Conservation (phyloP, 2,329 filamentous ascomycete species). For the Boeremia exigua region DNA sequence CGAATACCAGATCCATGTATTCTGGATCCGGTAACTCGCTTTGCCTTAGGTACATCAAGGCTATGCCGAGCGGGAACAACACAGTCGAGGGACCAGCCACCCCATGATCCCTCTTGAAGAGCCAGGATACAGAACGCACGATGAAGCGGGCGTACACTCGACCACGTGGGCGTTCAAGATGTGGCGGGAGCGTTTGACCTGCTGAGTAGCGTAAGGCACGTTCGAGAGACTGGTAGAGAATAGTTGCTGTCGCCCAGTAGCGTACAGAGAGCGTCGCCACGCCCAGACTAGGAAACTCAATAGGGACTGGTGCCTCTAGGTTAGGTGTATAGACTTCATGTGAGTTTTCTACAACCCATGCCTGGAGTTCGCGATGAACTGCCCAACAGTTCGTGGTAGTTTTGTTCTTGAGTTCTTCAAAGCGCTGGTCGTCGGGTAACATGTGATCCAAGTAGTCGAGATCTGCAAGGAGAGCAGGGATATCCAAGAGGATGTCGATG, state of each 20-base stretch:
- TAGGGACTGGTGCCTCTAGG: conserved; percentile 12
- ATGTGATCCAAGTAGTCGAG: conserved; percentile 29
- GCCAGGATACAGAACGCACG: conserved; percentile 28
- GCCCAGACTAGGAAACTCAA: conserved; percentile 24
- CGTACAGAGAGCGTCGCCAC: conserved; percentile 27
- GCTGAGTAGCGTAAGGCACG: conserved; percentile 16
- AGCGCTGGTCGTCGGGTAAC: not conserved
- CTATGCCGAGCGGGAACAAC: conserved; percentile 30
- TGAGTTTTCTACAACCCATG: conserved; percentile 24
- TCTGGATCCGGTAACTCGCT: conserved; percentile 20
- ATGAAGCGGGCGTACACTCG: conserved; percentile 35
- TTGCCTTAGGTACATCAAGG: conserved; percentile 26
- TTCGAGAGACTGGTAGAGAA: conserved; percentile 31
- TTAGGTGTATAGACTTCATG: conserved; percentile 22
- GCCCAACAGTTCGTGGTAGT: conserved; percentile 25
- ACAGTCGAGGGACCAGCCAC: conserved; percentile 26
- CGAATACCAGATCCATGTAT: conserved; percentile 21
- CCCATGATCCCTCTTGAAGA: conserved; percentile 30
- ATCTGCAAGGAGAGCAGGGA: conserved; percentile 41
- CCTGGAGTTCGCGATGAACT: conserved; percentile 26
- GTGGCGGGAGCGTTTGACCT: conserved; percentile 11
- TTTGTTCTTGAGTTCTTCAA: conserved; percentile 12
- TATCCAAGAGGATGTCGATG: conserved; percentile 40
- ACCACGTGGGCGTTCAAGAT: conserved; percentile 26
- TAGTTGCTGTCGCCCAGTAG: conserved; percentile 34